Percentiles rank a stretch among this genome's conserved stretches.
These are phyloP conservation scores for Myochromella boudieri DNA, from an alignment of 768 basidiomycete species.

Conservation along the genomic window DNA sequence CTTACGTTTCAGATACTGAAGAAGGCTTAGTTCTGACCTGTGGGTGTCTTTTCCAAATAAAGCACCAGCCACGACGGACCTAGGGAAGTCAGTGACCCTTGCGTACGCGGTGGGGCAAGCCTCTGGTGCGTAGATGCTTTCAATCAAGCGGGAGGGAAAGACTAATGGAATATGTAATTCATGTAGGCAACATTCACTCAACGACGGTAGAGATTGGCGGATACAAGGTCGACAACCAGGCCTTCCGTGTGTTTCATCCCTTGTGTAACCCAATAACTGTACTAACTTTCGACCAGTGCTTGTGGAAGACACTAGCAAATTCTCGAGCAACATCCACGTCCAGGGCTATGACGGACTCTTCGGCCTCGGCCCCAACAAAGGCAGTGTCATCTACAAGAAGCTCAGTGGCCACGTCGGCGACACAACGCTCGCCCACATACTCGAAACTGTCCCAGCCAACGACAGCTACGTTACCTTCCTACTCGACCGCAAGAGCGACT, in stretches of 20 bases:
- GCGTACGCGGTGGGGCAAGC: constrained; percentile 72
- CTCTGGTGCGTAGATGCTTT: constrained; percentile 37
- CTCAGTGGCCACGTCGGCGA: constrained; percentile 50
- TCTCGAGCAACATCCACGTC: constrained; percentile 56
- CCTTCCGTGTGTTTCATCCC: constrained; percentile 55
- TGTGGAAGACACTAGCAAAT: constrained; percentile 60
- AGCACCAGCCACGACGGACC: constrained; percentile 50
- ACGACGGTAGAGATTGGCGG: constrained; percentile 54
- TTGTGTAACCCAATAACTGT: constrained; percentile 1
- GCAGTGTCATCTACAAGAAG: constrained; percentile 61
- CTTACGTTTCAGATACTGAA: not conserved
- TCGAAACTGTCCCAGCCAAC: constrained; percentile 53
- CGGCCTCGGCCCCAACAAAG: constrained; percentile 77
- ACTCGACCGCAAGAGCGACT: constrained; percentile 60
- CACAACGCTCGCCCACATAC: constrained; percentile 64
- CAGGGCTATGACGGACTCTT: constrained; percentile 73
- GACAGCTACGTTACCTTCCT: constrained; percentile 70
- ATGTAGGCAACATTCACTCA: constrained; percentile 54
- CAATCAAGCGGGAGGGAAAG: not conserved
- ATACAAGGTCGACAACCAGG: constrained; percentile 61
- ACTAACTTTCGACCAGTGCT: constrained; percentile 43
- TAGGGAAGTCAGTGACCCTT: constrained; percentile 55
- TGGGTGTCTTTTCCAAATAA: constrained; percentile 59
- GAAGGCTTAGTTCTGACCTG: constrained; percentile 59
- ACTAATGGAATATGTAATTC: not conserved